phyloP scores from a whole-genome alignment of 768 basidiomycete species.

The Tricholoma sp. region DNA sequence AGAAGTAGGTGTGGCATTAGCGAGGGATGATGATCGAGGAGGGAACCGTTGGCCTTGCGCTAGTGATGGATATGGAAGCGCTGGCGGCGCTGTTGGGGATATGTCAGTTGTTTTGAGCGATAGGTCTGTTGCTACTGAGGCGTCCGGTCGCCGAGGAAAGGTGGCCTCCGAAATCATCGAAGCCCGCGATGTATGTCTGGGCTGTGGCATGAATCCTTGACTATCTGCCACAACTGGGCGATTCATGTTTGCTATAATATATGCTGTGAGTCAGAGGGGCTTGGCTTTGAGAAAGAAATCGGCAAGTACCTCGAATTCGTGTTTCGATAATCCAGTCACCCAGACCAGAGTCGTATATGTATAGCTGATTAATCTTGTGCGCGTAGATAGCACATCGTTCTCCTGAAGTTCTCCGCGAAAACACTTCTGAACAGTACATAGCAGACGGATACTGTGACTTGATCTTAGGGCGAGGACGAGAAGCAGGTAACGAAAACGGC shows the following conservation, averaged over 20 bases:
- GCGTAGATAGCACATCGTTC: constrained; percentile 76
- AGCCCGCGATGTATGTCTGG: constrained; percentile 63
- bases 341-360: constrained; percentile 69
- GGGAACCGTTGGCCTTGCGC: constrained; percentile 32
- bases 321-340: constrained; percentile 66
- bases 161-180: constrained; percentile 74
- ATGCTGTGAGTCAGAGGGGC: constrained; percentile 1
- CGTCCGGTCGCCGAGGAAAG: constrained; percentile 77
- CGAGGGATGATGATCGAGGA: constrained; percentile 28
- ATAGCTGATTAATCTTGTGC: constrained; percentile 78
- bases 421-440: constrained; percentile 66
- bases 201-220: constrained; percentile 43
- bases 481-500: constrained; percentile 5
- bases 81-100: constrained; percentile 49
- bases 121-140: constrained; percentile 73
- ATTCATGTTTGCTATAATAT: constrained; percentile 23
- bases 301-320: constrained; percentile 47
- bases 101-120: constrained; percentile 42
- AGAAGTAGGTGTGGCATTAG: constrained; percentile 36
- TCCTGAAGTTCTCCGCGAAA: constrained; percentile 43
- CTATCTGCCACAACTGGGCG: constrained; percentile 31
- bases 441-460: constrained; percentile 50
- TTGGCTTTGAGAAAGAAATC: not conserved
- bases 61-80: constrained; percentile 73
- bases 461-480: constrained; percentile 25